These are phyloP conservation scores for Zygosaccharomyces pseudobailii DNA, from an alignment of 1,139 yeast genomes.

Conservation along the genomic window DNA sequence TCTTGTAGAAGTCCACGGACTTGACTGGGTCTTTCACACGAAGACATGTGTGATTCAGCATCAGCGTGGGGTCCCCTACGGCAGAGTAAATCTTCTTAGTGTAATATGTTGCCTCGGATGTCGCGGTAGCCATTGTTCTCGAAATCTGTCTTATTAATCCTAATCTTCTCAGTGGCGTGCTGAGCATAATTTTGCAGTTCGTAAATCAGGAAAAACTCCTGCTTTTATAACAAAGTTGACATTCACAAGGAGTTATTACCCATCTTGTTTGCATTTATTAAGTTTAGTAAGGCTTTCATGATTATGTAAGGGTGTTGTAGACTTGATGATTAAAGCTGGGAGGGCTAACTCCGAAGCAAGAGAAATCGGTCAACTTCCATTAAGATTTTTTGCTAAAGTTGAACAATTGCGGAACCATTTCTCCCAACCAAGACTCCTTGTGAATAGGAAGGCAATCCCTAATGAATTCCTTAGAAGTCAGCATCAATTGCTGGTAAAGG, in stretches of 20 bases:
- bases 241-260: background rate
- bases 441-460: slow-evolving; percentile 74
- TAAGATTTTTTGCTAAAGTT: background rate
- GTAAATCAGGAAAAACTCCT: background rate
- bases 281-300: background rate
- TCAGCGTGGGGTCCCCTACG: slow-evolving; percentile 23
- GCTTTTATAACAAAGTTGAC: background rate
- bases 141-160: slow-evolving; percentile 1
- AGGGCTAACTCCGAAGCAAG: background rate
- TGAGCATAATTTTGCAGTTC: background rate
- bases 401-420: slow-evolving; percentile 54
- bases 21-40: slow-evolving; percentile 78
- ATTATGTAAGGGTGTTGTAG: background rate
- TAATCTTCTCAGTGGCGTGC: slow-evolving; percentile 1
- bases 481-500: slow-evolving; percentile 77
- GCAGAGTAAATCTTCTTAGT: slow-evolving; percentile 23
- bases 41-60: slow-evolving; percentile 65
- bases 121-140: slow-evolving; percentile 9
- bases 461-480: slow-evolving; percentile 87
- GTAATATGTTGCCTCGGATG: slow-evolving; percentile 11
- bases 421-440: slow-evolving; percentile 54
- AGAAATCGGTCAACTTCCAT: background rate
- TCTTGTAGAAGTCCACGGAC: slow-evolving; percentile 67
- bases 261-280: background rate
- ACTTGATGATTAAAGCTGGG: background rate